Percentiles rank a stretch among this genome's conserved stretches.
These are phyloP conservation scores for Gracilaria caudata DNA, from an alignment of 23 red algal genomes.

Conservation along the genomic window DNA sequence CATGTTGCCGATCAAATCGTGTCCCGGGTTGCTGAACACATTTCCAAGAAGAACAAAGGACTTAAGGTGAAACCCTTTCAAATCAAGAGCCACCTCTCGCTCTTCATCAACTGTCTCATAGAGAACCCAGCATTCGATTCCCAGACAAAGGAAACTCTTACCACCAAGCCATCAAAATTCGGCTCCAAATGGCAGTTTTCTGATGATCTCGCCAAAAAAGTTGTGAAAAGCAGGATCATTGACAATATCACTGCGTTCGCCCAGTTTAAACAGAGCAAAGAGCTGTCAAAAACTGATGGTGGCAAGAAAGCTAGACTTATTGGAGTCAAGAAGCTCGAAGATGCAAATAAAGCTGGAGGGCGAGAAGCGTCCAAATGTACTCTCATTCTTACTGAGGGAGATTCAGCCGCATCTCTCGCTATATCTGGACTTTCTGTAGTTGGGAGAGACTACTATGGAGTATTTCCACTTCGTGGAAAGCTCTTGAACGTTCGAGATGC, in stretches of 20 bases:
- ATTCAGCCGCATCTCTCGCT: conserved; percentile 94
- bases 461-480: conserved; percentile 98
- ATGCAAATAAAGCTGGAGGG: conserved; percentile 95
- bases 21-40: conserved; percentile 70
- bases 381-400: conserved; percentile 97
- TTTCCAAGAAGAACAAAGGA: conserved; percentile 94
- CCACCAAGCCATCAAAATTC: conserved; percentile 84
- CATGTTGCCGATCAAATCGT: conserved; percentile 94
- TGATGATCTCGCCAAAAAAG: conserved; percentile 77
- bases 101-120: conserved; percentile 95
- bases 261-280: conserved; percentile 85
- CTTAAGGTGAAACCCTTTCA: conserved; percentile 89
- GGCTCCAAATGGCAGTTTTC: conserved; percentile 86
- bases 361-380: conserved; percentile 90
- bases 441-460: conserved; percentile 96
- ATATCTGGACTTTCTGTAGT: conserved; percentile 95
- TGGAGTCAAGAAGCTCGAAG: conserved; percentile 93
- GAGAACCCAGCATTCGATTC: conserved; percentile 98
- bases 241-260: conserved; percentile 89
- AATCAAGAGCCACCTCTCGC: conserved; percentile 85
- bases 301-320: conserved; percentile 86
- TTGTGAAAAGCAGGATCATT: conserved; percentile 81
- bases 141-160: conserved; percentile 96
- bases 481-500: conserved; percentile 98
- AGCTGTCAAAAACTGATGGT: conserved; percentile 98